Conservation (phyloP, 352 stramenopile species). For the Globisporangium parvum region DNA sequence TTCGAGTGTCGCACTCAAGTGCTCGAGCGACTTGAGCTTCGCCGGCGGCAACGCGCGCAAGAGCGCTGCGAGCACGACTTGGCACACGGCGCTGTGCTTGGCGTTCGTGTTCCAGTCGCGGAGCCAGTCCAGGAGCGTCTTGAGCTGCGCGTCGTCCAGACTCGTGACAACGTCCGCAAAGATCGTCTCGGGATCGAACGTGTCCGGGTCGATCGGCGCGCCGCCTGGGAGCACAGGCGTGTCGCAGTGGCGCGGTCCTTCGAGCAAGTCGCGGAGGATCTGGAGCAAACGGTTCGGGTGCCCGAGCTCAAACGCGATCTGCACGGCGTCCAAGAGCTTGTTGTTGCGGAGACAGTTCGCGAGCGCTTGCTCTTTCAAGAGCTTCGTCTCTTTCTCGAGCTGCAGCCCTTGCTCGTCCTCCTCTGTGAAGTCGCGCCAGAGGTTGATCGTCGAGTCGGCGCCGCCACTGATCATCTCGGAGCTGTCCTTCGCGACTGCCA, state of each 20-base stretch:
- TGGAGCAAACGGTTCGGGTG: conserved; percentile 93
- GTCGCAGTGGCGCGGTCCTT: conserved; percentile 64
- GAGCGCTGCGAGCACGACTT: conserved; percentile 91
- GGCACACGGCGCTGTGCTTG: conserved; percentile 90
- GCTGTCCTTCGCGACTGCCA: conserved; percentile 86
- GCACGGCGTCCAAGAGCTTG: conserved; percentile 82
- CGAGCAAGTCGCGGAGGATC: conserved; percentile 81
- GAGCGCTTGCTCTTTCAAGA: conserved; percentile 94
- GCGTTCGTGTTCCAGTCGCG: conserved; percentile 98
- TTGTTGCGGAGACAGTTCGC: conserved; percentile 92
- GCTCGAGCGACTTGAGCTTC: conserved; percentile 66
- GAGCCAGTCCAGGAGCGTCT: conserved; percentile 91
- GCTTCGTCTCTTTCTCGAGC: conserved; percentile 82
- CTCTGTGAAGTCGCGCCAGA: conserved; percentile 94
- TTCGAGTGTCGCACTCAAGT: conserved; percentile 80
- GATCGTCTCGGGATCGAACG: conserved; percentile 54
- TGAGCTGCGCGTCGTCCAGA: conserved; percentile 81
- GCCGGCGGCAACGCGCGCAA: conserved; percentile 64
- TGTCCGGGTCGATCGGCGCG: conserved; percentile 39
- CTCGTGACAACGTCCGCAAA: conserved; percentile 59
- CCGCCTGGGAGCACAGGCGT: conserved; percentile 34
- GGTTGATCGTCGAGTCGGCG: conserved; percentile 92
- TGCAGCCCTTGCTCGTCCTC: conserved; percentile 83
- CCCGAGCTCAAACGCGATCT: conserved; percentile 90
- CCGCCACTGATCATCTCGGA: conserved; percentile 91